These are phyloP conservation scores for Diospyros kaki DNA, from an alignment of 148 eudicot genomes.

Conservation along the genomic window DNA sequence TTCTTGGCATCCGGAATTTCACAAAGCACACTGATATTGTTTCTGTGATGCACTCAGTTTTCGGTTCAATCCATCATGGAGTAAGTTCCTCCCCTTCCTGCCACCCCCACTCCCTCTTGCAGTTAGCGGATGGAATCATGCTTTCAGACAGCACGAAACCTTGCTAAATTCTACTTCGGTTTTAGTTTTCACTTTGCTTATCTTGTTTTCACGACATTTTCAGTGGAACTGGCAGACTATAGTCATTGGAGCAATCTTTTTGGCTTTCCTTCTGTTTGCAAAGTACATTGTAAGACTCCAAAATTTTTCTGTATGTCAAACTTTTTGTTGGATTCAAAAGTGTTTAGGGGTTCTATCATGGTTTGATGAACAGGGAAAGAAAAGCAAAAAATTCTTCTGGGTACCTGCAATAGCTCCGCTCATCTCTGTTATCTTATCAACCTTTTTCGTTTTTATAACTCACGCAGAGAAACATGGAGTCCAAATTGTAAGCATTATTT, in stretches of 20 bases:
- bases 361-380: conserved; percentile 46
- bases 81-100: conserved; percentile 21
- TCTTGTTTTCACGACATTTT: conserved; percentile 3
- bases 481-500: conserved; percentile 33
- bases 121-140: conserved; percentile 24
- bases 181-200: not conserved
- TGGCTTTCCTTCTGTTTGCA: conserved; percentile 32
- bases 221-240: conserved; percentile 55
- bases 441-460: conserved; percentile 55
- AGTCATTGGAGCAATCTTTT: conserved; percentile 29
- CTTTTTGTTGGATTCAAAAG: not conserved
- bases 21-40: conserved; percentile 57
- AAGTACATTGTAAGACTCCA: conserved; percentile 41
- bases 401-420: conserved; percentile 54
- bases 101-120: not conserved
- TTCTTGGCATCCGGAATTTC: conserved; percentile 56
- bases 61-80: conserved; percentile 43
- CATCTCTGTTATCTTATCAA: conserved; percentile 44
- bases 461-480: conserved; percentile 61
- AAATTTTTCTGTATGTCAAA: not conserved
- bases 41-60: conserved; percentile 55
- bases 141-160: no score
- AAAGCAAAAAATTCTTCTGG: conserved; percentile 43
- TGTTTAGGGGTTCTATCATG: conserved; percentile 6
- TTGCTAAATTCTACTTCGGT: not conserved